Conservation (phyloP, 2,329 filamentous ascomycete species). For the Macroventuria anomochaeta region DNA sequence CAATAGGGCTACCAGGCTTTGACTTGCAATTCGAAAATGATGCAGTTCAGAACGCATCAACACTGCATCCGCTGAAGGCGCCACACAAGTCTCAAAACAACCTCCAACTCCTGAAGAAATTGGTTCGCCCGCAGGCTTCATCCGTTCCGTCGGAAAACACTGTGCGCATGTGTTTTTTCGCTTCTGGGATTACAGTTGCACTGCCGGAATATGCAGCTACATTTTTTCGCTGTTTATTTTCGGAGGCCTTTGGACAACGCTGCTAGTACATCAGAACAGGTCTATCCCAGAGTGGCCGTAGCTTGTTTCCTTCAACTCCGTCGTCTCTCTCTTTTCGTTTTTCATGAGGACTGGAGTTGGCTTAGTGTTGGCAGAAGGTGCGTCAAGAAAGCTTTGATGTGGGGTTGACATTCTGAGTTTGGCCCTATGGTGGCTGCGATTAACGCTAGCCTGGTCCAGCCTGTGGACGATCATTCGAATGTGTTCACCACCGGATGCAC, state of each 20-base stretch:
- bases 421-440: neutral
- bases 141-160: too few relatives aligned
- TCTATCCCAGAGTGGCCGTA: neutral
- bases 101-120: too few relatives aligned
- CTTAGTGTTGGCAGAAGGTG: constrained; percentile 20
- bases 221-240: neutral
- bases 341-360: neutral
- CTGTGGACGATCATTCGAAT: neutral
- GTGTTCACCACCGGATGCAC: neutral
- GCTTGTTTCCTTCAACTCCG: neutral
- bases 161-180: too few relatives aligned
- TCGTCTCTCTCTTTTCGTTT: neutral
- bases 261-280: neutral
- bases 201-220: neutral
- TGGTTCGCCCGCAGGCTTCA: too few relatives aligned
- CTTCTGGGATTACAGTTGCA: too few relatives aligned
- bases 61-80: too few relatives aligned
- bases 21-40: too few relatives aligned
- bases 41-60: too few relatives aligned
- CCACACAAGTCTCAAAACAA: too few relatives aligned
- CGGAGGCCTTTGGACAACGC: neutral
- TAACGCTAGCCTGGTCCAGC: neutral
- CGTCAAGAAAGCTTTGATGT: neutral
- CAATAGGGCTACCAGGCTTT: too few relatives aligned
- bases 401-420: neutral